A percentile compares a stretch with the other conserved stretches of the same genome.
These are phyloP conservation scores for Monosporascus sp. DNA, from an alignment of 2,329 filamentous ascomycete species.

Conservation along the genomic window DNA sequence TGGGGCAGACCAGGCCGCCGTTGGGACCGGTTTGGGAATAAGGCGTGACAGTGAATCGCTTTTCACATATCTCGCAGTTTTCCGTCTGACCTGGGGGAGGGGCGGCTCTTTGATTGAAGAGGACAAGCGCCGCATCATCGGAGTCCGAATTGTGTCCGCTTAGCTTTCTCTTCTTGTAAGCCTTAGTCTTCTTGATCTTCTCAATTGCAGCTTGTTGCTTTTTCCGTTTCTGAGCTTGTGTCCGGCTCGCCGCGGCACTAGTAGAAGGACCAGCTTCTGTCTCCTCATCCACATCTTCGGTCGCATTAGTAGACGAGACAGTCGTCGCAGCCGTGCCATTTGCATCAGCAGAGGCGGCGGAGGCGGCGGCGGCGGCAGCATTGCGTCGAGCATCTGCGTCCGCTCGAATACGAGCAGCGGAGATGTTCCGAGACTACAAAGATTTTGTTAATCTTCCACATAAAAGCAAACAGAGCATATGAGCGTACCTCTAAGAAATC, in stretches of 20 bases:
- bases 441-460: not conserved
- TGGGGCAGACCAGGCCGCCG: constrained; percentile 79
- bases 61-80: constrained; percentile 79
- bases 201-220: constrained; percentile 49
- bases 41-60: constrained; percentile 86
- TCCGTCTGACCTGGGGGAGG: constrained; percentile 79
- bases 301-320: constrained; percentile 3
- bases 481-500: constrained; percentile 19
- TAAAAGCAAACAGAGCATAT: not conserved
- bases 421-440: constrained; percentile 22
- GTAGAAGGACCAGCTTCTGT: constrained; percentile 5
- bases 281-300: constrained; percentile 7
- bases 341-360: constrained; percentile 3
- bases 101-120: constrained; percentile 40
- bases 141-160: constrained; percentile 30
- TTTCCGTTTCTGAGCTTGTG: constrained; percentile 38
- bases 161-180: constrained; percentile 49
- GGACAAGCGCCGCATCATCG: constrained; percentile 42
- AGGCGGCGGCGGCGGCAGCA: constrained; percentile 5
- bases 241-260: constrained; percentile 7
- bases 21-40: constrained; percentile 78
- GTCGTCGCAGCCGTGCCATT: not conserved
- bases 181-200: constrained; percentile 58
- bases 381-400: constrained; percentile 14
- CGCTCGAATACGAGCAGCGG: constrained; percentile 17